Evolutionary conservation across 495 filamentous ascomycete species (phyloP).

Genomic region (Talaromyces proteolyticus): DNA sequence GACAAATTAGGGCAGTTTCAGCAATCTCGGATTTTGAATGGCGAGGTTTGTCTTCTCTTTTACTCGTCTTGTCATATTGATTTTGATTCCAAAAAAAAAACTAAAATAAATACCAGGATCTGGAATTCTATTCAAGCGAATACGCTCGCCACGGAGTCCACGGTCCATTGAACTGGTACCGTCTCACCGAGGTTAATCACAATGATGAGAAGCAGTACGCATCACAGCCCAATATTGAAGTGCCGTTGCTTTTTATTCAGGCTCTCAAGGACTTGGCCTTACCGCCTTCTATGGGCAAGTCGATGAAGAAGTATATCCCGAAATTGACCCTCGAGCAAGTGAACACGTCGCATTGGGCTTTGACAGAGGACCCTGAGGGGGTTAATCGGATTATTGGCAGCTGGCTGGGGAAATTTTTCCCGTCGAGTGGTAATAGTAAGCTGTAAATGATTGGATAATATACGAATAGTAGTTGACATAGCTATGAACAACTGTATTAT

Average conservation of each 20-base stretch:
- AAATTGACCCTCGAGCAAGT: conserved; percentile 54
- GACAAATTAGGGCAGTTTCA: conserved; percentile 43
- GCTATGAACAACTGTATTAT: no score
- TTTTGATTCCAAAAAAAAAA: neutral
- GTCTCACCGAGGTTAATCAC: conserved; percentile 62
- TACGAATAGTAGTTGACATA: no score
- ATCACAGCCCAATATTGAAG: conserved; percentile 40
- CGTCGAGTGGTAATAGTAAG: conserved; percentile 14
- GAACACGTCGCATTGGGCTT: conserved; percentile 62
- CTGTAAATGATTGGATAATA: conserved; percentile 13
- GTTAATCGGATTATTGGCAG: conserved; percentile 38
- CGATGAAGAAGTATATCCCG: conserved; percentile 62
- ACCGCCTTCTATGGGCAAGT: conserved; percentile 55
- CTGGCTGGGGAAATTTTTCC: conserved; percentile 41
- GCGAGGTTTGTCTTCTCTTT: conserved; percentile 39
- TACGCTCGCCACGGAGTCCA: conserved; percentile 66
- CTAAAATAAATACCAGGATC: conserved; percentile 36
- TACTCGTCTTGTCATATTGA: conserved; percentile 6
- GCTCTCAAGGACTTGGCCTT: conserved; percentile 65
- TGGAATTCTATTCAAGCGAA: conserved; percentile 70
- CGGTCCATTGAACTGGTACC: conserved; percentile 82
- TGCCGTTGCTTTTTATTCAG: conserved; percentile 69
- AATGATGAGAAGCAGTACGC: conserved; percentile 62
- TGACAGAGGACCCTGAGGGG: conserved; percentile 58
- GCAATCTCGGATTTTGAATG: conserved; percentile 49